phyloP scores from a whole-genome alignment of 176 grass and related monocot species.

The Carex pumila region DNA sequence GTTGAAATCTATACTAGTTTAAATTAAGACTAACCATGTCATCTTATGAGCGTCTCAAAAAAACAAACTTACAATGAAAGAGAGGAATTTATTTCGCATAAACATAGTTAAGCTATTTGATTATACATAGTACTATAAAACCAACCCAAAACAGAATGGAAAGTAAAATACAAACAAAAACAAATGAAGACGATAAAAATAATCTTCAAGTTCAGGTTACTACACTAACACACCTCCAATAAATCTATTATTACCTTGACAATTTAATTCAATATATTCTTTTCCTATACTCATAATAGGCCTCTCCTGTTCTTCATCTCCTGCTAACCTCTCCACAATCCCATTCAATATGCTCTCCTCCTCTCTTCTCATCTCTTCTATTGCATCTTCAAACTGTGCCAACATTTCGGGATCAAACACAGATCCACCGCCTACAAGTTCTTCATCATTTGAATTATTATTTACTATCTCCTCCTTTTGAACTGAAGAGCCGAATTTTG shows the following conservation, averaged over 20 bases:
- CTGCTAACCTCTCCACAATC: slow-evolving; percentile 39
- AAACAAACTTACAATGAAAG: not conserved
- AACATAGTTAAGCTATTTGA: not conserved
- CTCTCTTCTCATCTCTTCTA: slow-evolving; percentile 54
- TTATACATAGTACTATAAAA: not conserved
- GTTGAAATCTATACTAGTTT: not conserved
- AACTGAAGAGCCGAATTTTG: slow-evolving; percentile 40
- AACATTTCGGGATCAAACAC: slow-evolving; percentile 71
- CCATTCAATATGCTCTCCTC: slow-evolving; percentile 49
- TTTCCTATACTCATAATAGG: slow-evolving; percentile 15
- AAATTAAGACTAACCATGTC: not conserved
- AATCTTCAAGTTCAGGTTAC: not conserved
- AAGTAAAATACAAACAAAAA: not conserved
- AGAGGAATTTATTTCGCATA: not conserved
- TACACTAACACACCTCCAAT: not conserved
- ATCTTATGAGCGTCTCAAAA: not conserved
- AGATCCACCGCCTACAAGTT: not conserved
- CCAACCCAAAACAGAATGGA: not conserved
- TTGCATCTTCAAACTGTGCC: slow-evolving; percentile 50
- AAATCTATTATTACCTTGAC: slow-evolving; percentile 14
- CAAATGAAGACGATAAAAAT: not conserved
- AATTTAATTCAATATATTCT: slow-evolving; percentile 13
- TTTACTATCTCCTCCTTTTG: not conserved
- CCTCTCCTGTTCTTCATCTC: not conserved
- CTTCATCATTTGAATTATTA: not conserved